Conservation (phyloP, 2,329 filamentous ascomycete genomes). For the Sordariomycetes sp. region DNA sequence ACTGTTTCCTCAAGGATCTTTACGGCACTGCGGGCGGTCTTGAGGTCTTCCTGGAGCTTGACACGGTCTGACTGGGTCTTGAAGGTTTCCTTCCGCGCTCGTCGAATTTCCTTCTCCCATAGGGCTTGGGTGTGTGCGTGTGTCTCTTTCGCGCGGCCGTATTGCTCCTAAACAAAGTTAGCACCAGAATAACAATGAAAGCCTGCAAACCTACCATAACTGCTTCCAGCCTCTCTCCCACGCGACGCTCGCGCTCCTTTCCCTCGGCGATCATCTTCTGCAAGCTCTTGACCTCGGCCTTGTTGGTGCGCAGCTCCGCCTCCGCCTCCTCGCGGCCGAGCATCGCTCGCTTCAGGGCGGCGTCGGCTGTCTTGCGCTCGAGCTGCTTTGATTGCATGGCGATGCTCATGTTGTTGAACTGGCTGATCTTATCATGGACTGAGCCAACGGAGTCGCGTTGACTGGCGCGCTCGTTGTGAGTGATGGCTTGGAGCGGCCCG, state of each 20-base stretch:
- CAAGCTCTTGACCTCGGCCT: constrained; percentile 49
- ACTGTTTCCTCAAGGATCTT: constrained; percentile 50
- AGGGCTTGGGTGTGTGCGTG: constrained; percentile 56
- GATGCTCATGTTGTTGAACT: constrained; percentile 62
- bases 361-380: constrained; percentile 56
- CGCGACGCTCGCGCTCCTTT: constrained; percentile 54
- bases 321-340: constrained; percentile 64
- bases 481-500: constrained; percentile 49
- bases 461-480: constrained; percentile 51
- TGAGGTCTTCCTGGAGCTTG: constrained; percentile 67
- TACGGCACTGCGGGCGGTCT: constrained; percentile 44
- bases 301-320: constrained; percentile 52
- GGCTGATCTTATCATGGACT: constrained; percentile 59
- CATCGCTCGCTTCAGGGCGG: constrained; percentile 57
- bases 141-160: constrained; percentile 60
- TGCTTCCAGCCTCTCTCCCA: constrained; percentile 57
- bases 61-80: constrained; percentile 62
- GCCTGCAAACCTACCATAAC: constrained; percentile 49
- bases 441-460: constrained; percentile 41
- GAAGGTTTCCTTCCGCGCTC: constrained; percentile 63
- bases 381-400: constrained; percentile 50
- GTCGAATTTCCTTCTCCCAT: constrained; percentile 67
- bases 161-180: constrained; percentile 48
- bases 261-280: constrained; percentile 54
- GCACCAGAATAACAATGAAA: not conserved